Base-by-base conservation (phyloP, 2,329 filamentous ascomycete species). In the Fusarium oligoseptatum region DNA sequence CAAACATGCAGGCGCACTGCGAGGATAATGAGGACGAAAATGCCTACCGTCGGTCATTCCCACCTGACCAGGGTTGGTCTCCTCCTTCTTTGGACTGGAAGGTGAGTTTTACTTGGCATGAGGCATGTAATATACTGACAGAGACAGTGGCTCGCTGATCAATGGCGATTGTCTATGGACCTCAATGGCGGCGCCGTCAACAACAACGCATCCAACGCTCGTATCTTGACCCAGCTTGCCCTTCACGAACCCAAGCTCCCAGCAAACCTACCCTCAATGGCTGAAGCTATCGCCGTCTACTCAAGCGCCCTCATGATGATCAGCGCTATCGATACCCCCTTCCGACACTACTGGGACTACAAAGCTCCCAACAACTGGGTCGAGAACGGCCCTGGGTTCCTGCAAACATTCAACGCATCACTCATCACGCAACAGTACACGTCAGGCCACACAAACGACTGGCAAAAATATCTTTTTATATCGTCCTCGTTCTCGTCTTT, bases 281-380 rank as follows among this genome's bases (percentile, higher is more conserved):
- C 90, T 0, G 94, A 97, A 81, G 92, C 92, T 0, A 80, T 97
- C 0, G 92, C 93, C 0, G 92, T 94, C 0, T 87, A 95, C 76
- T 88, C 89, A 0, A 90, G 90, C 5, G 91, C 89, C 39, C 94
- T 92, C 0, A 81, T 95, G 0, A 86, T 95, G 10, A 85, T 91
- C 50, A 87, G 89, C 10, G 83, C 90, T 3, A 82, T 89, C 10
- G 86, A 89, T 66, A 84, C 92, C 0, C 91, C 92, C 0, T 94
- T 92, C 77, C 84, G 87, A 0, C 88, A 90, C 41, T 87, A 82
- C 63, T 93, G 89, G 87, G 82, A 83, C 12, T 87, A 89, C 72
- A 39, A 74, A 0, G 60, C 67, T 1, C 79, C 80, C 0, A 60
- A 67, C 4, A 77, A 80, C 14, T 75, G 82, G 3, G 81, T 92